Conservation (phyloP, 371 early-diverging fungal genomes). For the Mortierella sp. region DNA sequence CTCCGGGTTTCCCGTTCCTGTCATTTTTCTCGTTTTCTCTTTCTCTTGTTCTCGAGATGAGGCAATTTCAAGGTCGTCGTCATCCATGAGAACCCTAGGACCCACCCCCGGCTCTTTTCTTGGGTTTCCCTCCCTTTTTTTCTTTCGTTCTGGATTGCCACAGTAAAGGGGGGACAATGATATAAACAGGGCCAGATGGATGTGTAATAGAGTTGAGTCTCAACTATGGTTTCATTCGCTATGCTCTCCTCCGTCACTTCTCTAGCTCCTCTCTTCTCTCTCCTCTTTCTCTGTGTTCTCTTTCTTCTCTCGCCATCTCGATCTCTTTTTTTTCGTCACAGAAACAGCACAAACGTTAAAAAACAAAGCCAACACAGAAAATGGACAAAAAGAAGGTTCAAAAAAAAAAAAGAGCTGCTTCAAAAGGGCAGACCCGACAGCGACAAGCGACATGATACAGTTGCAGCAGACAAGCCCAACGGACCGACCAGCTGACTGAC, state of each 20-base stretch:
- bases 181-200: neutral
- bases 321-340: neutral
- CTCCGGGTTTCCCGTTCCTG: neutral
- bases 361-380: neutral
- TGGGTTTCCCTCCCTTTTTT: neutral
- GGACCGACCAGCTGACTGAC: conserved; percentile 5
- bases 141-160: neutral
- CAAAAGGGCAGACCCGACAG: neutral
- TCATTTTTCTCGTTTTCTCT: too few relatives aligned
- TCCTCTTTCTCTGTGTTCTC: neutral
- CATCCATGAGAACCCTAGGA: neutral
- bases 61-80: neutral
- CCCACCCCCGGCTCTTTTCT: neutral
- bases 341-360: neutral
- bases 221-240: conserved; percentile 4
- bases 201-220: conserved; percentile 14
- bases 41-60: too few relatives aligned
- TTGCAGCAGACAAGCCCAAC: neutral
- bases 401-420: neutral
- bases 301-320: neutral
- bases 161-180: neutral
- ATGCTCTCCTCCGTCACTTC: neutral
- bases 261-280: neutral
- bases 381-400: neutral
- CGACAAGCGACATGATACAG: neutral